phyloP scores from a whole-genome alignment of 768 basidiomycete species.

The Tephrocybe sp. region DNA sequence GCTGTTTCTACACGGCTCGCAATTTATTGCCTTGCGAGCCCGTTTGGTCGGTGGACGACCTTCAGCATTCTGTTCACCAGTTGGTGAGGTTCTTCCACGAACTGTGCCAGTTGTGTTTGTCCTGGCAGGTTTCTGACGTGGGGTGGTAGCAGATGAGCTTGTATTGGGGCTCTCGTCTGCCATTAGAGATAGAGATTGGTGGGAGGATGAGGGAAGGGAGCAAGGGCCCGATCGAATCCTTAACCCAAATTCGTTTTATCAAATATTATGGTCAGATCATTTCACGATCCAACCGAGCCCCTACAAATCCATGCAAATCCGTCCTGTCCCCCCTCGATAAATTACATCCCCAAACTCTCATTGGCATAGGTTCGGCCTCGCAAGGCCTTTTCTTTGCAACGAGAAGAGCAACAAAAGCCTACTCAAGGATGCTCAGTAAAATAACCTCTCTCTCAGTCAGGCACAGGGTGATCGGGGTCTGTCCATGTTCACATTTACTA shows the following conservation, averaged over 20 bases:
- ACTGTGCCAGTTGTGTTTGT: slow-evolving; percentile 39
- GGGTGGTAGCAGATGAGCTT: slow-evolving; percentile 33
- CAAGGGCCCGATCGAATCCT: slow-evolving; percentile 24
- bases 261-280: slow-evolving; percentile 18
- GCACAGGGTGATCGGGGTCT: slow-evolving; percentile 17
- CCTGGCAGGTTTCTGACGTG: slow-evolving; percentile 40
- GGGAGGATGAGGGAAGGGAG: slow-evolving; percentile 20
- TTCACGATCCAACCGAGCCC: slow-evolving; percentile 14
- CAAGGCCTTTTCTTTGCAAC: slow-evolving; percentile 1
- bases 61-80: slow-evolving; percentile 46
- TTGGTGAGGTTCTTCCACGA: slow-evolving; percentile 50
- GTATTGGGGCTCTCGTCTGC: slow-evolving; percentile 34
- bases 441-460: slow-evolving; percentile 8
- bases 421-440: slow-evolving; percentile 10
- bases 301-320: slow-evolving; percentile 15
- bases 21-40: slow-evolving; percentile 85
- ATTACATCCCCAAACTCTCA: slow-evolving; percentile 10
- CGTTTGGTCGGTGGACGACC: slow-evolving; percentile 74
- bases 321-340: background rate
- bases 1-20: slow-evolving; percentile 83
- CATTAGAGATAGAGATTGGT: slow-evolving; percentile 25
- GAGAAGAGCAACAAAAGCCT: slow-evolving; percentile 16
- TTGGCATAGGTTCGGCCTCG: slow-evolving; percentile 9
- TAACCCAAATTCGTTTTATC: slow-evolving; percentile 20
- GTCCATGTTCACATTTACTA: slow-evolving; percentile 8